These are phyloP conservation scores for Solanum commersonii DNA, from an alignment of 257 asterid species.

Conservation along the genomic window DNA sequence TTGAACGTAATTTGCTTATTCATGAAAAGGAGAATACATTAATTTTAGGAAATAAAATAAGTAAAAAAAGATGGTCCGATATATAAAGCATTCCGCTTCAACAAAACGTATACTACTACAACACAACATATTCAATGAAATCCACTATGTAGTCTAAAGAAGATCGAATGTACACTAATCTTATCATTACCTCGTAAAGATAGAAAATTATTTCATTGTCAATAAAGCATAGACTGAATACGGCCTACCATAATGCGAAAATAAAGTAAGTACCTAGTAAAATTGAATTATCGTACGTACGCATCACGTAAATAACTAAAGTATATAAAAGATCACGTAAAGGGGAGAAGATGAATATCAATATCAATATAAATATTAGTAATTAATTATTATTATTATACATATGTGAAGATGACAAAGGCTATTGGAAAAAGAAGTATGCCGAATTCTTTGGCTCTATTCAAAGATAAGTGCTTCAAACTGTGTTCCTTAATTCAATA, in stretches of 20 bases:
- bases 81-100: too few relatives aligned
- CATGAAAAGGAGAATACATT: neutral
- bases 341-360: neutral
- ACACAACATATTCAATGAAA: too few relatives aligned
- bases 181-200: neutral
- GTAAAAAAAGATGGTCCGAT: too few relatives aligned
- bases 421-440: neutral
- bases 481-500: neutral
- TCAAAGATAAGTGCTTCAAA: neutral
- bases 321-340: neutral
- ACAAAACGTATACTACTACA: too few relatives aligned
- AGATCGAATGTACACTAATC: too few relatives aligned
- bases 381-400: neutral
- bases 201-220: too few relatives aligned
- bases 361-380: neutral
- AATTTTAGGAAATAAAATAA: too few relatives aligned
- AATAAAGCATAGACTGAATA: too few relatives aligned
- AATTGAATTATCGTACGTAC: neutral
- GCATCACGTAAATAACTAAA: neutral
- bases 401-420: neutral
- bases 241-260: neutral
- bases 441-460: neutral
- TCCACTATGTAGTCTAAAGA: accelerated
- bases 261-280: neutral
- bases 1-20: neutral